Base-by-base conservation (phyloP, 345 rosid genomes). In the Heritiera littoralis region DNA sequence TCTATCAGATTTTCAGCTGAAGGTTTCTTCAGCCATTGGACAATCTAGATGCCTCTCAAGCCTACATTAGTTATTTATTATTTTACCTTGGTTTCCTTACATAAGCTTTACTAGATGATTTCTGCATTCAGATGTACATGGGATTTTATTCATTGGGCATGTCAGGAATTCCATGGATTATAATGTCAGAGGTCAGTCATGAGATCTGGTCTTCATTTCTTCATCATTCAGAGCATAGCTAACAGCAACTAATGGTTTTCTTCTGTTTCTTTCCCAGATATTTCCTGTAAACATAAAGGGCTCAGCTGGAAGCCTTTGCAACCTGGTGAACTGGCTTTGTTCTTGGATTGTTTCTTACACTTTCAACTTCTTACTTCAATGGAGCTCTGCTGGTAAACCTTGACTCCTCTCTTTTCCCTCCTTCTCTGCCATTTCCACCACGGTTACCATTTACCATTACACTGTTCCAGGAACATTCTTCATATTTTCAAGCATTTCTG, bases 391-490 rank as follows among this genome's bases (percentile, higher is more conserved):
- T 51, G 77, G 84, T 82, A 11, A 45, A 41, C 1, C 28, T 6
- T 9, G 6, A 6, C 15, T 9, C 54, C 54, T n/a, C 6, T 59
- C 9, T 46, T 59, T 59, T 15, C 38, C 69, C 4, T 9, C 40
- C 32, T n/a, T 74, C 13, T 13, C 51, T 35, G 7, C 11, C 30
- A 52, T 7, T 32, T 14, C 6, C 4, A 32, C 5, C 5, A 10
- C 1, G 1, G 35, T 40, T 43, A 56, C 77, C 55, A 60, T 11
- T 55, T 74, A 9, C 32, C 41, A 28, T 76, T 48, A 41, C 49
- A 15, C 28, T 3, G 10, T 66, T 77, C 5, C 81, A 77, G 84
- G 84, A 56, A 73, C 81, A 5, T 77, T 81, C 63, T 81, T 72
- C 70, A 66, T 81, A 66, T 77, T 81, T 32, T 14, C 81, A 32